These are phyloP conservation scores for Diaporthe citriasiana DNA, from an alignment of 2,329 filamentous ascomycete species.

Conservation along the genomic window DNA sequence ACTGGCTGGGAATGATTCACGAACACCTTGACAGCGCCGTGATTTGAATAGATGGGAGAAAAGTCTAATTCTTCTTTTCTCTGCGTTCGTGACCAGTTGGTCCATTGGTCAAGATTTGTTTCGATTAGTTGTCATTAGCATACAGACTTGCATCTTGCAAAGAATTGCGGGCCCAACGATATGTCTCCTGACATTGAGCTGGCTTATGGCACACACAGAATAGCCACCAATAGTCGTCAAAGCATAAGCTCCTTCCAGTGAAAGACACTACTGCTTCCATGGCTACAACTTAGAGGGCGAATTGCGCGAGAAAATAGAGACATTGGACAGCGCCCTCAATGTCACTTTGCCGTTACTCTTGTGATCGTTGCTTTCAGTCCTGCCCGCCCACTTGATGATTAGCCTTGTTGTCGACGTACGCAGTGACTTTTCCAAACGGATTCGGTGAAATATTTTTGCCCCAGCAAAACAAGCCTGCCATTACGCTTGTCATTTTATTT, in stretches of 20 bases:
- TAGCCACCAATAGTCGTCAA: neutral
- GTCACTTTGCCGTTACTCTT: neutral
- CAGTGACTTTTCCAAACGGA: conserved; percentile 19
- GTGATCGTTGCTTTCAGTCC: neutral
- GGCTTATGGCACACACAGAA: neutral
- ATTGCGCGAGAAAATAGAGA: neutral
- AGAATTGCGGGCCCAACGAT: neutral
- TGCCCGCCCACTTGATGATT: neutral
- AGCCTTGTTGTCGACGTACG: conserved; percentile 13
- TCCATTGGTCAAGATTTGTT: neutral
- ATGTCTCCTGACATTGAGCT: neutral
- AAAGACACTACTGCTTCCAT: neutral
- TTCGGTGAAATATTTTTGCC: neutral
- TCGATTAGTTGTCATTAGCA: neutral
- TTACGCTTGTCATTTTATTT: neutral
- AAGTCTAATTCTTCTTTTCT: neutral
- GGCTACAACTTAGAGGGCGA: neutral
- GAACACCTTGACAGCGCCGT: neutral
- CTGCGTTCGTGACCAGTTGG: too few relatives aligned
- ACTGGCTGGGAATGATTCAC: neutral
- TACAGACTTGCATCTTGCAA: neutral
- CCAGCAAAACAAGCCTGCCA: neutral
- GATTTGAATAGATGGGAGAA: neutral
- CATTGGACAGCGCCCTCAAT: neutral
- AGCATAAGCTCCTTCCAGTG: neutral